Percentiles rank a stretch among this genome's conserved stretches.
Evolutionary conservation across 352 stramenopile species (phyloP).

Genomic region (Hyaloperonospora brassicae): DNA sequence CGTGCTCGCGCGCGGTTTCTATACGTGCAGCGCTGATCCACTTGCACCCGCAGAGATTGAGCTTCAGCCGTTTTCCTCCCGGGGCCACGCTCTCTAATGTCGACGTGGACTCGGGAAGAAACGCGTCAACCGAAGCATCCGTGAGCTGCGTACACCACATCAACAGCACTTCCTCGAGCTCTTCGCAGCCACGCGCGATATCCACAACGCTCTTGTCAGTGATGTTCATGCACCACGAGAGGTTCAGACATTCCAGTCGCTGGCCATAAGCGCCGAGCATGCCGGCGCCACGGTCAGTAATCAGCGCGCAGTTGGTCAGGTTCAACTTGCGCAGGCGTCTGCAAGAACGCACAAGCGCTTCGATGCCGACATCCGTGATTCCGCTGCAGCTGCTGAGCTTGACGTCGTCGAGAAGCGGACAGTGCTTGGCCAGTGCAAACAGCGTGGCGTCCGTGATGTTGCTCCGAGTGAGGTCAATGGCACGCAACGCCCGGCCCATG

Average conservation of each 20-base stretch:
- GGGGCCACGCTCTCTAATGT: slow-evolving; percentile 5
- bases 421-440: slow-evolving; percentile 54
- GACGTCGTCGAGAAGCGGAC: slow-evolving; percentile 51
- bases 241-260: slow-evolving; percentile 55
- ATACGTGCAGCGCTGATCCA: slow-evolving; percentile 34
- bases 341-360: slow-evolving; percentile 54
- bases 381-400: slow-evolving; percentile 71
- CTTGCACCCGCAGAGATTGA: slow-evolving; percentile 71
- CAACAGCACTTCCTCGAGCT: slow-evolving; percentile 54
- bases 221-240: slow-evolving; percentile 87
- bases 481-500: slow-evolving; percentile 38
- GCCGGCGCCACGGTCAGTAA: slow-evolving; percentile 64
- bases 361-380: slow-evolving; percentile 70
- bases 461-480: slow-evolving; percentile 68
- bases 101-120: slow-evolving; percentile 25
- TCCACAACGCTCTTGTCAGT: slow-evolving; percentile 77
- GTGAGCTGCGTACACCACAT: slow-evolving; percentile 84
- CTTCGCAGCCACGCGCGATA: slow-evolving; percentile 50
- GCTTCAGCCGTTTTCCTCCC: slow-evolving; percentile 22
- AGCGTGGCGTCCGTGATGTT: slow-evolving; percentile 63
- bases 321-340: slow-evolving; percentile 44
- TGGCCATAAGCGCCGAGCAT: slow-evolving; percentile 44
- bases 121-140: slow-evolving; percentile 49
- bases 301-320: slow-evolving; percentile 73
- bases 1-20: slow-evolving; percentile 26